Base-by-base conservation (phyloP, 148 eudicot species). In the Cornus kousa region DNA sequence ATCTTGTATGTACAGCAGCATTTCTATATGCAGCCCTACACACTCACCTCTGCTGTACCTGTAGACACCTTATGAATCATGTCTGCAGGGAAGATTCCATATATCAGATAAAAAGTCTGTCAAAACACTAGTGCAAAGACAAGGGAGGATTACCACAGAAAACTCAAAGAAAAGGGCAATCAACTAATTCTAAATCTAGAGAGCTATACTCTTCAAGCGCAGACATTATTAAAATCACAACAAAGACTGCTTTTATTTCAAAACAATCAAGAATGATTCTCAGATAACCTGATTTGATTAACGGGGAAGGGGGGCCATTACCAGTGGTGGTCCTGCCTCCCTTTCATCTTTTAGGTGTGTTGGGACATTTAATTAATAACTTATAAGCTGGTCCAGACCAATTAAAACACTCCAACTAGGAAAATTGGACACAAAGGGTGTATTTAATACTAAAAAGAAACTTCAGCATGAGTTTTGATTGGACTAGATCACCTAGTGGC, bases 21-120 rank as follows among this genome's bases (percentile, higher is more conserved):
- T 40, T 76, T 23, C 12, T 46, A 12, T 16, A 46, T 55, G 75
- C 28, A 72, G 60, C 75, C 67, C 33, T 67, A 66, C n/a, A 76
- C 62, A 84, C 91, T 77, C 79, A 92, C 98, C 91, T 92, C 87
- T 76, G 78, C 84, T 75, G 86, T 74, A 55, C 80, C 81, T 76
- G 82, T 83, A 69, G 87, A 80, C 67, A 74, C 83, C 31, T 83
- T 80, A 17, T 79, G 88, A 69, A 77, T 79, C 88, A 87, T 83
- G 39, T 89, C 97, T 94, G 91, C 91, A 89, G 79, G 85, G 80
- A 85, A 70, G 53, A 80, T 71, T 65, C 68, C 35, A 65, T 37
- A 46, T 39, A 80, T 62, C 43, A 83, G 74, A 76, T 46, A 43
- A 74, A 37, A 65, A 33, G 12, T 60, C 32, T 17, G 31, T 20